phyloP scores from a whole-genome alignment of 202 grass and related monocot genomes.

The Bolboschoenoplectus hybrid region DNA sequence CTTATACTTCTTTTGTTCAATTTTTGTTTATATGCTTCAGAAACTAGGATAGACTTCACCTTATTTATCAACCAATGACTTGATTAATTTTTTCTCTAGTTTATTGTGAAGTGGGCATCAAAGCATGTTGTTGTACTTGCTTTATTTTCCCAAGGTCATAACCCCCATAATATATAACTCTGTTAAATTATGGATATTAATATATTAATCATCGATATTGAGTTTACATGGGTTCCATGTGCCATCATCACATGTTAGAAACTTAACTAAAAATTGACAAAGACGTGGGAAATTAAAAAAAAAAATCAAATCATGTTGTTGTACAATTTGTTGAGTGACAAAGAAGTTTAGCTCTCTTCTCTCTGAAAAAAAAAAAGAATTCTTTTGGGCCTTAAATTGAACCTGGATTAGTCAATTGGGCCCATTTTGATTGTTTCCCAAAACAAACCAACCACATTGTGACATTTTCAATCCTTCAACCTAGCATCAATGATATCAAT shows the following conservation, averaged over 20 bases:
- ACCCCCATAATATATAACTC: background rate
- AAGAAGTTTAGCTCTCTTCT: background rate
- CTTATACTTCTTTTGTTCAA: background rate
- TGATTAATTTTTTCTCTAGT: background rate
- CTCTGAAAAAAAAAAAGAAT: background rate
- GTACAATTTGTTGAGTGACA: background rate
- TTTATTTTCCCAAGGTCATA: background rate
- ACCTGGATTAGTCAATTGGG: background rate
- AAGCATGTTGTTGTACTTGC: background rate
- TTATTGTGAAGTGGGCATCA: background rate
- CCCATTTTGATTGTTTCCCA: background rate
- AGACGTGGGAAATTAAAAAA: background rate
- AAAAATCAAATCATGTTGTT: background rate
- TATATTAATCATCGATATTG: background rate
- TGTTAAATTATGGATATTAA: background rate
- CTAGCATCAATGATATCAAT: background rate
- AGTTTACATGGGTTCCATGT: background rate
- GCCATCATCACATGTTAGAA: background rate
- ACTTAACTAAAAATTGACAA: background rate
- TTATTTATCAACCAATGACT: background rate
- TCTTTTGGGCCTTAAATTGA: slow-evolving; percentile 15
- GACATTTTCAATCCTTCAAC: slow-evolving; percentile 22
- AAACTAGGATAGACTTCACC: slow-evolving; percentile 1
- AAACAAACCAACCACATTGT: background rate
- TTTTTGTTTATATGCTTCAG: slow-evolving; percentile 3